Percentiles rank a stretch among this genome's conserved stretches.
Evolutionary conservation across 306 rosid species (phyloP).

Genomic region (Inga leiocalycina): DNA sequence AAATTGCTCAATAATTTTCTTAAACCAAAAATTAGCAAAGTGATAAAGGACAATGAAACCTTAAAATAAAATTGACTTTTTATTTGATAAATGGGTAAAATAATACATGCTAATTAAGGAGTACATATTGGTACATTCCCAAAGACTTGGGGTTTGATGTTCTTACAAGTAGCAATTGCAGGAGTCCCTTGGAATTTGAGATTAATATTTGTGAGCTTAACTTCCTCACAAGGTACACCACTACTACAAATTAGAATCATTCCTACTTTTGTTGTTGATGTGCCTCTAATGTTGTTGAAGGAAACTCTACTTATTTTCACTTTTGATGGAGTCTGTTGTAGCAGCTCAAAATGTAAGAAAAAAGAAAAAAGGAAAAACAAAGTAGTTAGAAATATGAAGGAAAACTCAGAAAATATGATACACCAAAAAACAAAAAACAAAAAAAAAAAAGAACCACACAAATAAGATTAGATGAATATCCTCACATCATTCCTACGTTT

Average conservation of each 20-base stretch:
- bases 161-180: neutral
- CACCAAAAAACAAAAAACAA: no score
- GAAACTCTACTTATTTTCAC: neutral
- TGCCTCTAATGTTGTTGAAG: neutral
- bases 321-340: neutral
- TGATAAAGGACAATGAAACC: neutral
- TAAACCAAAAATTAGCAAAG: no score
- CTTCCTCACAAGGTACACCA: neutral
- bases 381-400: no score
- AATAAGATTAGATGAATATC: no score
- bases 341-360: neutral
- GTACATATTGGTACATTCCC: neutral
- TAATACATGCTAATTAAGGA: neutral
- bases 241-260: neutral
- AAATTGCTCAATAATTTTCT: no score
- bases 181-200: neutral
- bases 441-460: no score
- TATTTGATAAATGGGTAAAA: neutral
- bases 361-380: neutral
- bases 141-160: neutral
- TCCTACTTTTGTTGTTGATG: neutral
- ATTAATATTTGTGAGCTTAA: neutral
- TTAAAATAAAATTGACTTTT: no score
- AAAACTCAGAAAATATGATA: no score
- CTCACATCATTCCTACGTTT: no score